phyloP scores from a whole-genome alignment of 768 basidiomycete genomes.

The Serendipita sp. region DNA sequence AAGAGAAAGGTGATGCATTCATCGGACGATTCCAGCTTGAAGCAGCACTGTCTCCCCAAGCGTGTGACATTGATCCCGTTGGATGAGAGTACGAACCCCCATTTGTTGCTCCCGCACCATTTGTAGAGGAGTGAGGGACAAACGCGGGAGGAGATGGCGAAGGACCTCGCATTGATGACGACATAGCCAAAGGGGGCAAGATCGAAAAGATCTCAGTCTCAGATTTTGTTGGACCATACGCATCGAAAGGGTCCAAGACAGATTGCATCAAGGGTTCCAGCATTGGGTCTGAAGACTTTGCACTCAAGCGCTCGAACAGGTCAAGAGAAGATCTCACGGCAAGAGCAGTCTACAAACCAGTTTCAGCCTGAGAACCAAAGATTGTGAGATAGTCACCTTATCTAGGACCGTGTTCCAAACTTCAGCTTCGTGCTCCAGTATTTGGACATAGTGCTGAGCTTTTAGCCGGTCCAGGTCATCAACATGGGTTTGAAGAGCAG shows the following conservation, averaged over 20 bases:
- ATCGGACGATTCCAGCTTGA: background rate
- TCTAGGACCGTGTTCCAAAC: constrained; percentile 86
- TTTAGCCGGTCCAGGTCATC: constrained; percentile 84
- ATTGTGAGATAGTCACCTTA: constrained; percentile 37
- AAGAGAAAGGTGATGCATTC: background rate
- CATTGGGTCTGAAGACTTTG: constrained; percentile 83
- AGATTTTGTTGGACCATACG: constrained; percentile 73
- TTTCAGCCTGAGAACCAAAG: background rate
- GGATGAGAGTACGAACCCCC: background rate
- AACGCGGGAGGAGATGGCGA: constrained; percentile 14
- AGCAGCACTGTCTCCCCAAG: background rate
- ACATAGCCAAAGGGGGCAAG: constrained; percentile 64
- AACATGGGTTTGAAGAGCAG: constrained; percentile 71
- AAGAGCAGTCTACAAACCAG: constrained; percentile 41
- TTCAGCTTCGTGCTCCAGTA: constrained; percentile 84
- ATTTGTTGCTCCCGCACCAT: background rate
- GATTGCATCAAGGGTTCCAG: constrained; percentile 83
- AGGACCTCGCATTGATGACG: constrained; percentile 36
- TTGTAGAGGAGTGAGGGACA: background rate
- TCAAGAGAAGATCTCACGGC: constrained; percentile 85
- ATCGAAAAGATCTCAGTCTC: constrained; percentile 91
- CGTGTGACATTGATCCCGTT: background rate
- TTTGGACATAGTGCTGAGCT: constrained; percentile 69
- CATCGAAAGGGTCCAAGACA: constrained; percentile 84
- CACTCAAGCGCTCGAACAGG: constrained; percentile 72